Evolutionary conservation across 257 asterid species (phyloP), one percentile per base, ranked within the genome.

Genomic region (Galeopsis tetrahit): DNA sequence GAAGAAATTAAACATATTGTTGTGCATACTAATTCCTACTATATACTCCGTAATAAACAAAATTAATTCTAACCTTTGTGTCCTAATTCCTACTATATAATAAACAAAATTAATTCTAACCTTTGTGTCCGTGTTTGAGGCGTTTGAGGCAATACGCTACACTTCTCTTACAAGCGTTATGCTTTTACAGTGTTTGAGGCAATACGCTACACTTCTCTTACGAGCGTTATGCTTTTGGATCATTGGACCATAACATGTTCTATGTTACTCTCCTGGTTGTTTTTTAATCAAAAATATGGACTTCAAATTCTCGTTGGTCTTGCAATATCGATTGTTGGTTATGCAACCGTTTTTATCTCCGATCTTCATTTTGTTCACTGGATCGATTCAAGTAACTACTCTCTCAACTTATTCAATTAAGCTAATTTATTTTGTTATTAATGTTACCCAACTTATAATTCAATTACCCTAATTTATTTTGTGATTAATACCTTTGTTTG

Each of bases 211-310:
- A 93, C 98, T 8, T 91, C 98, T 56, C 70, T 93, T 68, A 93
- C 98, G 59, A 93, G 98, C 28, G 92, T 93, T 63, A 93, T 91
- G 98, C 86, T 93, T 66, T 87, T 93, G 70, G 97, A 93, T 82
- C 91, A 97, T 74, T 93, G 98, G 97, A 69, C 98, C 31, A 93
- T 21, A 21, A 21, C 28, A 21, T 21, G 28, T 21, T 21, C 28
- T 21, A 21, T 21, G 28, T 21, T 21, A 39, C 83, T 93, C 68
- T 91, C 98, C 28, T 84, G 98, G 98, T 80, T 87, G 55, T 88
- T 88, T 73, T 65, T 92, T 87, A 90, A 88, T 90, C 90, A 97
- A 14, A 87, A 83, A 79, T 92, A 92, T 81, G 69, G 85, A 79
- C 71, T 67, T 63, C 70, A 74, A 66, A 92, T 90, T 78, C 82